Evolutionary conservation across 768 basidiomycete species (phyloP), one percentile per base, ranked within the genome.

Genomic region (Pulveroboletus sp.): DNA sequence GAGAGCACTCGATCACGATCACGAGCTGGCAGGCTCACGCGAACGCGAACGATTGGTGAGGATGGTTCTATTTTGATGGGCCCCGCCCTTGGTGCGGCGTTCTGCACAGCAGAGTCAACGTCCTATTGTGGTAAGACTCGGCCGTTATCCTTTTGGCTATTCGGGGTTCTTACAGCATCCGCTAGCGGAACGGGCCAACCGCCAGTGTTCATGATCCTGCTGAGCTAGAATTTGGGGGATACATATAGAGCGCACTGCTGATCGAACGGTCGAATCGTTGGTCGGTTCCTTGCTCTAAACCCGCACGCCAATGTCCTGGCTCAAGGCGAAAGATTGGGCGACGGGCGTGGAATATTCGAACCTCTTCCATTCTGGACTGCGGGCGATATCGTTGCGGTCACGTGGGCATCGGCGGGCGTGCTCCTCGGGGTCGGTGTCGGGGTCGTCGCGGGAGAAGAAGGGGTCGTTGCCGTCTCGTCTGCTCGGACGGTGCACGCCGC

Each of bases 301-400:
- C 14, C 30, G 11, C 26, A 24, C 1, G 3, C n/a, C 19, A 1
- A 68, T 67, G 67, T 67, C 67, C 49, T 67, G 64, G 65, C 41
- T 67, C 24, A 63, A 63, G 26, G 60, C 51, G 10, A 68, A 53
- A 27, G 65, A 67, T 36, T 67, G 57, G 67, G 50, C 47, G 32
- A 58, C 58, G 1, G 67, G 63, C 5, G 50, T 63, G 20, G 65
- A 67, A 43, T 71, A 71, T 49, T 71, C 70, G 13, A 68, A 38
- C 30, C 35, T 71, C 41, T 71, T 71, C 47, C 61, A 68, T 42
- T 71, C 70, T 11, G 70, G 70, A 12, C 56, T 71, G 9, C 59
- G 56, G n/a, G 59, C 56, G 4, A 70, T 70, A 34, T 65, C 69
- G 10, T 36, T 32, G 9, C 40, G 44, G 13, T 46, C 62, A 17